Base-by-base conservation (phyloP, 2,329 filamentous ascomycete species). In the Capronia coronata region DNA sequence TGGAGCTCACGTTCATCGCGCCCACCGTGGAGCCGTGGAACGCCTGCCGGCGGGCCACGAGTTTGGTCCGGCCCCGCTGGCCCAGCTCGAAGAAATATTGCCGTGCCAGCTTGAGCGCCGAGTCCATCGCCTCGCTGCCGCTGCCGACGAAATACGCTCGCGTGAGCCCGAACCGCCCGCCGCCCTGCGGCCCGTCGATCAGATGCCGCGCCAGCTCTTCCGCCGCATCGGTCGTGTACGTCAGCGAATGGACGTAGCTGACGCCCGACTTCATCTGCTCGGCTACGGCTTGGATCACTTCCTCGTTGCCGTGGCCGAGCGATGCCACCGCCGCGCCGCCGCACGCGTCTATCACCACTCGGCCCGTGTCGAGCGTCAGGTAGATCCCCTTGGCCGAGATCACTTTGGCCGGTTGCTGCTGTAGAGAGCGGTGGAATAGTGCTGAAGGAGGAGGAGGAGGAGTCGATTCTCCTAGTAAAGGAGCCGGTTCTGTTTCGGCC, bases 311-410 rank as follows among this genome's bases (percentile, higher is more conserved):
- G 59, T 87, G 82, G 5, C 86, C 87, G 8, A 91, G 69, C 61
- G 82, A 83, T 8, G 80, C 75, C 2, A 89, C 85, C 84, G 57
- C 57, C 3, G 2, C 86, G 83, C 87, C 87, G 22, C 83, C 78
- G 16, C 82, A 85, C 1, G 80, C 83, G 64, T 93, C 87, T 11
- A 89, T 75, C 37, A 93, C 76, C 27, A 68, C 71, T 19, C 75
- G 73, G 1, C 82, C 82, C 61, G 74, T 72, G 57, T 69, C 68
- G 1, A 80, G 67, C 27, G 69, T 65, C n/a, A 81, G 65, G 51
- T 74, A 76, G 56, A 73, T 71, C 9, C 75, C 77, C 48, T 71
- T 64, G 3, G 72, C 78, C 0, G 68, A 71, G 8, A 71, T 62
- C 3, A 77, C 76, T 42, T 65, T 68, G 43, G 68, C 64, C n/a